These are phyloP conservation scores for Skeletonema potamos DNA, from an alignment of 108 stramenopile species.

Conservation along the genomic window DNA sequence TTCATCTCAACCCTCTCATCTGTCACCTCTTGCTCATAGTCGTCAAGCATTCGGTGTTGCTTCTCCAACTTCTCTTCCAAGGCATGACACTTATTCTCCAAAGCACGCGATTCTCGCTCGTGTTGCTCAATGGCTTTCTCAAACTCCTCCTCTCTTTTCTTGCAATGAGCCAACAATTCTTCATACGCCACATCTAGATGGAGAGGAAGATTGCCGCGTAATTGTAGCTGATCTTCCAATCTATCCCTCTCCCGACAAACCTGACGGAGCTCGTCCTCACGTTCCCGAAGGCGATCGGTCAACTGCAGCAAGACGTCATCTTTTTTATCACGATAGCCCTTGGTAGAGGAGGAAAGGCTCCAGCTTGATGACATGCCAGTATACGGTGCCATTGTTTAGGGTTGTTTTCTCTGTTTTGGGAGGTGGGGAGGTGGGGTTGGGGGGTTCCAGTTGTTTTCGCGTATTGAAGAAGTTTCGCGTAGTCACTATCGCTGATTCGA, in stretches of 20 bases:
- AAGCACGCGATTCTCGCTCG: not conserved
- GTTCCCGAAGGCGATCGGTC: slow-evolving; percentile 24
- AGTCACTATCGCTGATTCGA: not conserved
- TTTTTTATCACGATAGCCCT: slow-evolving; percentile 10
- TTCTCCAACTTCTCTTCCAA: slow-evolving; percentile 22
- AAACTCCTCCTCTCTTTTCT: slow-evolving; percentile 20
- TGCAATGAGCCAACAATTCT: slow-evolving; percentile 10
- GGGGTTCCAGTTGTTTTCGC: not conserved
- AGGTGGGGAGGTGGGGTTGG: no score
- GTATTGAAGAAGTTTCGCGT: not conserved
- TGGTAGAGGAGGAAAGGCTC: not conserved
- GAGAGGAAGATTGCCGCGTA: slow-evolving; percentile 8
- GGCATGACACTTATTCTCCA: slow-evolving; percentile 17
- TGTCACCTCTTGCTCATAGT: not conserved
- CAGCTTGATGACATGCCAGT: not conserved
- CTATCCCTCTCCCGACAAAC: slow-evolving; percentile 16
- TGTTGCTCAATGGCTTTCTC: not conserved
- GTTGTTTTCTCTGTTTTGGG: no score
- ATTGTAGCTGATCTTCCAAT: slow-evolving; percentile 19
- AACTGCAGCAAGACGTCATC: slow-evolving; percentile 19
- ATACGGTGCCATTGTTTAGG: not conserved
- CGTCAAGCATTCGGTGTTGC: slow-evolving; percentile 4
- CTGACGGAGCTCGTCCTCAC: slow-evolving; percentile 22
- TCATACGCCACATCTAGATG: slow-evolving; percentile 27
- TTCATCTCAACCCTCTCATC: not conserved